Base-by-base conservation (phyloP, 495 filamentous ascomycete genomes). In the Podospora comata region DNA sequence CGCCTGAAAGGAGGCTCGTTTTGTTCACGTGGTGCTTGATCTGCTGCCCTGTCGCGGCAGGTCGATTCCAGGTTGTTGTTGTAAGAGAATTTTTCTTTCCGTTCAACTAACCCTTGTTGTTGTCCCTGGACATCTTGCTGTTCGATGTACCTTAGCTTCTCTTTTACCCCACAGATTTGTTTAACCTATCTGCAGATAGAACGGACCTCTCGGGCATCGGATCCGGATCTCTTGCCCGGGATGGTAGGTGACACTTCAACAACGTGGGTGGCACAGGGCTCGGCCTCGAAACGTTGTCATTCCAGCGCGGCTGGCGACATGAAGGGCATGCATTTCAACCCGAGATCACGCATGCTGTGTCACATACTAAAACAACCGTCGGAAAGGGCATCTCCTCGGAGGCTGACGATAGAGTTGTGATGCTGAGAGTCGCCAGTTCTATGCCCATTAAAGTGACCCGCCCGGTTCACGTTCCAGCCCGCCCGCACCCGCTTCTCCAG, bases 21-120 rank as follows among this genome's bases (percentile, higher is more conserved):
- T 63, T 63, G 75, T 77, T 77, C 75, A 77, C 75, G 75, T 77
- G 75, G 69, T 64, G 19, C 67, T 56, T 71, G 67, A 69, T 77
- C 75, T 76, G 69, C 62, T 68, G 66, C 48, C 28, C 65, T 63
- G 61, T 28, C 61, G 61, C 30, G 27, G 27, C 61, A 32, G 30
- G 59, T 13, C 32, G 39, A 48, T 48, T 23, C 23, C 23, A 23
- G 23, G 23, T 23, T 58, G 55, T 26, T 58, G 4, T 58, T n/a
- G 5, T 58, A 19, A 26, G 15, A 26, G 15, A 3, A 5, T 18
- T 56, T 56, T 56, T 56, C 54, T 20, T 58, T 58, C 18, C 23
- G 3, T 58, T 57, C 54, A n/a, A 5, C 5, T 19, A 13, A 19
- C 23, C 23, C 23, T 26, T 58, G n/a, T 58, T 58, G n/a, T 58